Base-by-base conservation (phyloP, 2,329 filamentous ascomycete species). In the Madurella mycetomatis region DNA sequence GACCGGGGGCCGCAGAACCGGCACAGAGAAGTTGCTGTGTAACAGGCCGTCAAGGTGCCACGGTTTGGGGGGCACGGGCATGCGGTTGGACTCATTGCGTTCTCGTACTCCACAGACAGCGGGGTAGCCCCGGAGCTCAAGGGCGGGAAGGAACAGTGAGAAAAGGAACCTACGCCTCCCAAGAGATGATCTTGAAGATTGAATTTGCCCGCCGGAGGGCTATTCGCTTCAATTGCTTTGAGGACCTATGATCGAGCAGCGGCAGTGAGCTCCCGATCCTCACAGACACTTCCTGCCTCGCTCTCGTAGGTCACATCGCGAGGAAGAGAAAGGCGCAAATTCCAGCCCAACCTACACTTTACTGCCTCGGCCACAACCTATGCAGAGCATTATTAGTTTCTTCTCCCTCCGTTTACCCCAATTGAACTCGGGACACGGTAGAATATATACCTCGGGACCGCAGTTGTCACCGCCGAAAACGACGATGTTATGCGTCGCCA, bases 111-210 rank as follows among this genome's bases (percentile, higher is more conserved):
- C 43, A 46, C 17, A 42, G 12, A 17, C 34, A 46, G 52, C 31
- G 48, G 49, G 49, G 49, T 52, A 52, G 52, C 48, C 54, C 49
- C 43, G 41, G 2, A 39, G 47, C 31, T 40, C 39, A 18, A 41
- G 19, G 39, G 12, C 34, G 32, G 16, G 42, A 42, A 37, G 30
- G 34, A 39, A 62, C 59, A 34, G 62, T n/a, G 61, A 41, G 19
- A 40, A 39, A 32, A 60, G 58, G 4, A 37, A 82, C 89, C 77
- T 83, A 95, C 92, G 67, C 94, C 92, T 66, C 94, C 92, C 55
- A 99, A 82, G 54, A 95, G 80, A 70, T 96, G 90, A 53, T 96
- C 84, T 69, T 96, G 83, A 65, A 96, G 87, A 70, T 94, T 90
- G 77, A 97, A 96, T 66, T 86, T 86, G 70, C 76, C 78, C 51